Conservation (phyloP, 129 eudicot genomes). For the Flaveria linearis region DNA sequence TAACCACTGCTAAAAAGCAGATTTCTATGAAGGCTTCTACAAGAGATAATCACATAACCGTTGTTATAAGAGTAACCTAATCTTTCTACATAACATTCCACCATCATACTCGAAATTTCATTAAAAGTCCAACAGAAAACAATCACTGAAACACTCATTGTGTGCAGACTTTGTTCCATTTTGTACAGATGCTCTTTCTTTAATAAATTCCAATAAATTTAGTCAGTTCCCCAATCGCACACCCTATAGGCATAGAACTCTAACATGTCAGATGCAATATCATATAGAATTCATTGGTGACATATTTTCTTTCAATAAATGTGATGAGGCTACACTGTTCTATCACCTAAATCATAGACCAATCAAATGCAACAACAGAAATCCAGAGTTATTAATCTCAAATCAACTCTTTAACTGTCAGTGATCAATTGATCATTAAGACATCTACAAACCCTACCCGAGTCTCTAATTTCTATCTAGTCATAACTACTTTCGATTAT, state of each 20-base stretch:
- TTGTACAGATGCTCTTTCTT: background rate
- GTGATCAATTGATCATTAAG: background rate
- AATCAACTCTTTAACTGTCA: background rate
- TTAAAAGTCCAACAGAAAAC: background rate
- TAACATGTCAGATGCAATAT: background rate
- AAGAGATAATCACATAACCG: background rate
- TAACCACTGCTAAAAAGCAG: background rate
- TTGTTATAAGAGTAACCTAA: background rate
- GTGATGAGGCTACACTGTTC: background rate
- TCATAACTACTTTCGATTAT: background rate
- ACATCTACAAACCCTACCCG: background rate
- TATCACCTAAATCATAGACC: slow-evolving; percentile 8
- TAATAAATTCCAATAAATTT: background rate
- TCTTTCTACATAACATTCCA: background rate
- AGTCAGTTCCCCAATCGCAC: background rate
- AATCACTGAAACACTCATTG: no score
- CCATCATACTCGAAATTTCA: background rate
- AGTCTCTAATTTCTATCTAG: background rate
- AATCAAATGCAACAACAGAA: background rate
- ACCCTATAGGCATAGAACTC: background rate
- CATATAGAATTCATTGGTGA: background rate
- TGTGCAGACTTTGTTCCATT: background rate
- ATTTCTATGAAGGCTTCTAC: background rate
- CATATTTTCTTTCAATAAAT: background rate
- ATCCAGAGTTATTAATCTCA: background rate